Evolutionary conservation across 257 asterid species (phyloP).

Genomic region (Przewalskia tangutica): DNA sequence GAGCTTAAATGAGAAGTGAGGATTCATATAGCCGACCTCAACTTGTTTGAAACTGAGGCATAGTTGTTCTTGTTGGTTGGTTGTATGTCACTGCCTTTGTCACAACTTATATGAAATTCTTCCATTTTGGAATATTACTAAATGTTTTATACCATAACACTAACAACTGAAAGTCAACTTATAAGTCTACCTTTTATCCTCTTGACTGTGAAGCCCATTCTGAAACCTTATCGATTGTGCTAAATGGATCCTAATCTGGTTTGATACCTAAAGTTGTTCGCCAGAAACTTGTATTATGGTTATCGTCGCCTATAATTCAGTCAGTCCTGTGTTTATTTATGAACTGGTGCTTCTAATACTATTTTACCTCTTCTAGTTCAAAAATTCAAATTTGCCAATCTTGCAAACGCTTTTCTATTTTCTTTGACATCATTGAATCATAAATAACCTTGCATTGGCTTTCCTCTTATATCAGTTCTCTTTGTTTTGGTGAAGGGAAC

Average conservation of each 20-base stretch:
- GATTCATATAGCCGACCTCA: neutral
- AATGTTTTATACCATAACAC: neutral
- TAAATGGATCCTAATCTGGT: neutral
- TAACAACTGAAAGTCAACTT: neutral
- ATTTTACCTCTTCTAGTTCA: neutral
- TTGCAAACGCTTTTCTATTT: neutral
- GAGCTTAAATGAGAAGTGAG: neutral
- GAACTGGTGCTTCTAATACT: neutral
- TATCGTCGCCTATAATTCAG: neutral
- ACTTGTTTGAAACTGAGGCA: neutral
- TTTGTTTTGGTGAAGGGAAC: constrained; percentile 73
- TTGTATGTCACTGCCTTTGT: neutral
- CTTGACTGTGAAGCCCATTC: neutral
- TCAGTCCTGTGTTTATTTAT: neutral
- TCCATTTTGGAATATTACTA: neutral
- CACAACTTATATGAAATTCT: neutral
- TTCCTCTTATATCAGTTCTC: constrained; percentile 43
- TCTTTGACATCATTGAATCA: neutral
- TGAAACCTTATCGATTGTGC: neutral
- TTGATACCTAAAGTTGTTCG: neutral
- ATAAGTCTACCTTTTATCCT: neutral
- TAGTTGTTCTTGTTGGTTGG: neutral
- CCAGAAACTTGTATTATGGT: neutral
- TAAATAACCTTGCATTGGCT: constrained; percentile 1
- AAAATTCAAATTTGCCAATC: neutral